Evolutionary conservation across 495 filamentous ascomycete species (phyloP), one percentile per base, ranked within the genome.

Genomic region (Aspergillus saccharolyticus): DNA sequence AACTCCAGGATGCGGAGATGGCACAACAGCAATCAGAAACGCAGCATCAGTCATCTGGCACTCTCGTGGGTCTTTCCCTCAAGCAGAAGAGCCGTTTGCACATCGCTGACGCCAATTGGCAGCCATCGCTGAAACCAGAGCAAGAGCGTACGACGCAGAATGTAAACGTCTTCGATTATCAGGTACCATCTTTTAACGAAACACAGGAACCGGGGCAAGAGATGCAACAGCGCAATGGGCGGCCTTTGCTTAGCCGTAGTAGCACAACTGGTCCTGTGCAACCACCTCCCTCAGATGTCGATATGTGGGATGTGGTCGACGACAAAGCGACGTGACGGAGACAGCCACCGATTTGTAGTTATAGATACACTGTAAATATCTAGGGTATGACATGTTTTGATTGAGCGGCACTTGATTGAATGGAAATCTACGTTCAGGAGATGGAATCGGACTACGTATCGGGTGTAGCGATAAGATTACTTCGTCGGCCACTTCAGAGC

Each of bases 121-220:
- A 60, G 39, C 54, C 57, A 12, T 28, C 59, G 17, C 52, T 45
- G 15, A 52, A 50, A 12, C 45, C 58, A 47, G 55, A 62, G 17
- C 48, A 42, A n/a, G 17, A 8, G 4, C 8, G 19, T 15, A 25
- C 56, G 43, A 21, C 57, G 46, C 60, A 52, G 44, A 68, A 63
- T 42, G 69, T 77, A 21, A 75, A 77, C 52, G 76, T 75, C 1
- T 75, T 75, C 48, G 74, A 75, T 55, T 75, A 73, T 24, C 70
- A 77, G 51, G 73, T 78, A 17, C 62, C 65, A 17, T 62, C 58
- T 10, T 76, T 75, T 44, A 72, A 73, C 42, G 64, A 72, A 21
- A 66, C 69, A 25, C 51, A 42, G 15, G 55, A 45, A 0, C 55
- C 56, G 9, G 60, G 52, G 5, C 68, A 77, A 56, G 76, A 78